Evolutionary conservation across 176 grass and related monocot genomes (phyloP), one percentile per base, ranked within the genome.

Genomic region (Poa annua): DNA sequence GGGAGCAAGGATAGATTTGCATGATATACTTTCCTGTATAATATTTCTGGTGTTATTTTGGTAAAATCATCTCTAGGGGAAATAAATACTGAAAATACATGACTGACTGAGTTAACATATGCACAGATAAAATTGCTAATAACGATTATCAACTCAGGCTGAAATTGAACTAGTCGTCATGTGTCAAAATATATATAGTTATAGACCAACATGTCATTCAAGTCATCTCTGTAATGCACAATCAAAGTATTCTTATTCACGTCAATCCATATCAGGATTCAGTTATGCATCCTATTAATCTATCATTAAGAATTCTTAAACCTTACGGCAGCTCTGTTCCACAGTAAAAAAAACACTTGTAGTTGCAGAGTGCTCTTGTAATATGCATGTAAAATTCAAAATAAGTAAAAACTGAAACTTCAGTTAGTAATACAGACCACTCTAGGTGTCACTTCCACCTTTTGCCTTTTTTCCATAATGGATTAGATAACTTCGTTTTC

Each of bases 21-120:
- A 74, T 79, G 53, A n/a, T 81, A 63, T 69, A 51, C n/a, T 66
- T 62, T 77, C 13, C 34, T 78, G 5, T 47, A 72, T n/a, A 20
- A 26, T 80, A 35, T 57, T 79, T 57, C 7, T 84, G 38, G 68
- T 84, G 21, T 83, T 25, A 36, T 22, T 81, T 66, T 86, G 66
- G n/a, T 17, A 79, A 68, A 45, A 75, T 83, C 29, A 48, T 65
- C 15, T 57, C 11, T 75, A 11, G 6, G 78, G 35, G 34, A 74
- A 79, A 88, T 74, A 36, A 64, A 56, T 66, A 56, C 17, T 51
- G 64, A 41, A 34, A 71, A 33, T 32, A 44, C 39, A 45, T 29
- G 15, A 57, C 35, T 56, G 26, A 78, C 19, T 64, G 44, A 65
- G 2, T 25, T 78, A 29, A 26, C 59, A 7, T 88, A 72, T 80